Percentiles rank a stretch among this genome's conserved stretches.
These are phyloP conservation scores for Quercus cerris DNA, from an alignment of 306 rosid genomes.

Conservation along the genomic window DNA sequence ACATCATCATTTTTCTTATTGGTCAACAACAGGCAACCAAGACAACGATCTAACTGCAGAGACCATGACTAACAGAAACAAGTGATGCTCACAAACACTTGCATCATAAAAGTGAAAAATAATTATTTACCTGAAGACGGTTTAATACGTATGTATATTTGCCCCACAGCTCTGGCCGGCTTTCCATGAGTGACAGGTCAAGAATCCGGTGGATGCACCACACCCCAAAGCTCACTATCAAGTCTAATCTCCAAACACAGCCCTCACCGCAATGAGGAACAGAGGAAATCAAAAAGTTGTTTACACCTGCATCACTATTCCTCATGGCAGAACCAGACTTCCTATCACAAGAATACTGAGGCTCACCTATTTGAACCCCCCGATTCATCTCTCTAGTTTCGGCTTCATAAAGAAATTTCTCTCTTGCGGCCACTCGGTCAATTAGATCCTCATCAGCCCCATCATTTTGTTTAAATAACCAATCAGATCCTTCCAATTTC, in stretches of 20 bases:
- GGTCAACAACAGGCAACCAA: neutral
- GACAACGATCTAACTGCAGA: neutral
- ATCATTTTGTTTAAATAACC: conserved; percentile 83
- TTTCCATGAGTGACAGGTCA: conserved; percentile 86
- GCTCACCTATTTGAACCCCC: conserved; percentile 40
- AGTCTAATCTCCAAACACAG: conserved; percentile 79
- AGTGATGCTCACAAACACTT: neutral
- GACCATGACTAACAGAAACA: conserved; percentile 1
- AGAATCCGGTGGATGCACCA: conserved; percentile 98
- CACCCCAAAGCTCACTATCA: conserved; percentile 89
- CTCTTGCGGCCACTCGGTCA: conserved; percentile 86
- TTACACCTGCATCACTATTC: conserved; percentile 36
- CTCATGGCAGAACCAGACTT: conserved; percentile 41
- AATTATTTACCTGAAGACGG: conserved; percentile 81
- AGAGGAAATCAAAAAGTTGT: conserved; percentile 44
- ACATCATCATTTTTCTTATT: neutral
- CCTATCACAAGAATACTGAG: conserved; percentile 56
- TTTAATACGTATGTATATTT: conserved; percentile 89
- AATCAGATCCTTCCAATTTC: conserved; percentile 92
- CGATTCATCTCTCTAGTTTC: conserved; percentile 65
- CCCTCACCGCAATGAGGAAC: conserved; percentile 91
- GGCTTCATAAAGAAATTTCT: conserved; percentile 67
- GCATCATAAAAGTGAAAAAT: neutral
- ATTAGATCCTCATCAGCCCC: conserved; percentile 94
- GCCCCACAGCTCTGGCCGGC: conserved; percentile 99